Base-by-base conservation (phyloP, 306 rosid species). In the Medicago lupulina region DNA sequence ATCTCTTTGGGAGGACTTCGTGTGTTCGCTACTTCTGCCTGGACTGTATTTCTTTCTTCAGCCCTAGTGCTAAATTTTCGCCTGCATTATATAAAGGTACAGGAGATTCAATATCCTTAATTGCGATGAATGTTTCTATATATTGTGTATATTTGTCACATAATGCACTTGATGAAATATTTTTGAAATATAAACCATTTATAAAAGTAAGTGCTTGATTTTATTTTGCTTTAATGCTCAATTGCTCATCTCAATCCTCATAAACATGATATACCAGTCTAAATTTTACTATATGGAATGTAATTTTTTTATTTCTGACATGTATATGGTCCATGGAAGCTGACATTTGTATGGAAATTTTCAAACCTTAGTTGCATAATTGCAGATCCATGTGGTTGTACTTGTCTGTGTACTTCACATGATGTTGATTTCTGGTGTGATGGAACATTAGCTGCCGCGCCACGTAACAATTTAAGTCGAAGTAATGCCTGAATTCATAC, bases 351-450 rank as follows among this genome's bases (percentile, higher is more conserved):
- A 9, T 15, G 10, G 36, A 74, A 55, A 34, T 14, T 1, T 47
- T 7, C 28, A 66, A 85, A 94, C 98, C 98, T 90, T 59, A 90
- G 82, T 61, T 86, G 92, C 90, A 80, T 80, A 73, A 95, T 85
- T 49, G 81, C n/a, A 41, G 92, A 88, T 64, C 86, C 86, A 23
- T 84, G 90, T 34, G 76, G 57, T 4, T 72, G 72, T 67, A 43
- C 55, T 67, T 7, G 78, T 59, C 62, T 88, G 75, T 21, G 80
- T 64, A 66, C 76, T 76, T 81, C 79, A 63, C 82, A 62, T 15
- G 71, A 5, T 60, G 73, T 38, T 51, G 76, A 55, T 34, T 76
- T 86, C 39, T 19, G 85, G 47, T 15, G 36, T 0, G 76, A 76
- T 19, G 50, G 82, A 73, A 82, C 86, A 71, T 65, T 76, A 66